phyloP scores from a whole-genome alignment of 2,329 filamentous ascomycete species.

The Magnaporthiopsis rhizophila region DNA sequence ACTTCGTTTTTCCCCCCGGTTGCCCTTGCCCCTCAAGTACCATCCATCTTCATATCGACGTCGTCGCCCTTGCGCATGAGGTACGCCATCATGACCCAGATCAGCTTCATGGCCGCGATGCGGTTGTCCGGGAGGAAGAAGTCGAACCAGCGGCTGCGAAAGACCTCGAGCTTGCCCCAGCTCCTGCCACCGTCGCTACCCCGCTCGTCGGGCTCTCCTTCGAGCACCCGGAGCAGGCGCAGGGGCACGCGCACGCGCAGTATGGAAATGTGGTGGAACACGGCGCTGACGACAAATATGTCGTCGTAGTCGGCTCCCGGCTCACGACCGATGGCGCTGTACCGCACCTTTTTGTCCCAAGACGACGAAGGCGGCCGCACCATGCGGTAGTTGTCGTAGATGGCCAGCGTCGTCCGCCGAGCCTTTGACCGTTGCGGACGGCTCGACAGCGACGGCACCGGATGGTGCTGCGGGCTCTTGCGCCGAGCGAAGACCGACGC shows the following conservation, averaged over 20 bases:
- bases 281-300: constrained; percentile 50
- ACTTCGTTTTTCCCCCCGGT: too few species aligned
- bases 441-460: not conserved
- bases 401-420: constrained; percentile 32
- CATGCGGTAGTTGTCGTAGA: constrained; percentile 59
- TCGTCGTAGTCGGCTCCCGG: constrained; percentile 45
- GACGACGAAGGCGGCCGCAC: constrained; percentile 46
- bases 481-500: not conserved
- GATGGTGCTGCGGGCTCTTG: constrained; percentile 2
- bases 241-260: constrained; percentile 51
- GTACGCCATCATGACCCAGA: constrained; percentile 55
- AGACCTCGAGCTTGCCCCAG: constrained; percentile 46
- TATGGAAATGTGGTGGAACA: constrained; percentile 55
- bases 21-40: not conserved
- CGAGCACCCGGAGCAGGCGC: constrained; percentile 43
- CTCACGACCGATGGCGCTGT: constrained; percentile 46
- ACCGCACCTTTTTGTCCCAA: constrained; percentile 54
- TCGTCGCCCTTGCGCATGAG: constrained; percentile 42
- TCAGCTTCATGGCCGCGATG: constrained; percentile 44
- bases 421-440: not conserved
- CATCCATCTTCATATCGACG: constrained; percentile 9
- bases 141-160: constrained; percentile 55
- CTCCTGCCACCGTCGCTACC: constrained; percentile 26
- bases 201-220: constrained; percentile 30
- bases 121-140: constrained; percentile 47